Evolutionary conservation across 2,329 filamentous ascomycete species (phyloP), one percentile per base, ranked within the genome.

Genomic region (Ophiostoma triangulosporum): DNA sequence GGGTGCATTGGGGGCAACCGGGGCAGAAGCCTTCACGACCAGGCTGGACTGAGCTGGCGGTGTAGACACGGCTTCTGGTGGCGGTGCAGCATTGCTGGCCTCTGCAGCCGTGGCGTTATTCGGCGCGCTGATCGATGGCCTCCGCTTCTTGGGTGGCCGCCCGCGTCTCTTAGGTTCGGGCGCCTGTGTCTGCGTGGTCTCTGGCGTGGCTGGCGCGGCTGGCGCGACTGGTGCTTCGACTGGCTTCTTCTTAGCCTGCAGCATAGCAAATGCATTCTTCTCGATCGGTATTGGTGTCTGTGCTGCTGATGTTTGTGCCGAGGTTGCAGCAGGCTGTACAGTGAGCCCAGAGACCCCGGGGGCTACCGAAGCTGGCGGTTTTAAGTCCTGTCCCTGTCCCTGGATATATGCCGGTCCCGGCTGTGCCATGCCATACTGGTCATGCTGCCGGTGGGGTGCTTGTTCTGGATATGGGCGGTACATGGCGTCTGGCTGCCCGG

Each of bases 1-100:
- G 0, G 80, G 80, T 0, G 81, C 45, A 12, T 29, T 48, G 4
- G 45, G 45, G 14, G n/a, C 45, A 3, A 27, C 27, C 12, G 45
- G 9, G 26, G 45, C 45, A 0, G 26, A 27, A 17, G 26, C 26
- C 27, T 32, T 48, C 12, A 31, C 8, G 7, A 45, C n/a, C 14
- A 26, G 40, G 5, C 32, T 12, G 14, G 4, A 5, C 14, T 35
- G 32, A 12, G 40, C 40, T 27, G 14, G 40, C 7, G 24, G 12
- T 6, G 40, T 20, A 45, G 40, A 14, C 7, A n/a, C 15, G n/a
- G 43, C 1, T 9, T 17, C 7, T 29, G 12, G 11, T 26, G 24
- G 9, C 43, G n/a, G 14, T 29, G 26, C 26, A 15, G 15, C 22
- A 8, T n/a, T 17, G 43, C 9, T 40, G 26, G 7, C 7, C 15